Evolutionary conservation across 2,329 filamentous ascomycete genomes (phyloP), one percentile per base, ranked within the genome.

Genomic region (Exophiala oligosperma): DNA sequence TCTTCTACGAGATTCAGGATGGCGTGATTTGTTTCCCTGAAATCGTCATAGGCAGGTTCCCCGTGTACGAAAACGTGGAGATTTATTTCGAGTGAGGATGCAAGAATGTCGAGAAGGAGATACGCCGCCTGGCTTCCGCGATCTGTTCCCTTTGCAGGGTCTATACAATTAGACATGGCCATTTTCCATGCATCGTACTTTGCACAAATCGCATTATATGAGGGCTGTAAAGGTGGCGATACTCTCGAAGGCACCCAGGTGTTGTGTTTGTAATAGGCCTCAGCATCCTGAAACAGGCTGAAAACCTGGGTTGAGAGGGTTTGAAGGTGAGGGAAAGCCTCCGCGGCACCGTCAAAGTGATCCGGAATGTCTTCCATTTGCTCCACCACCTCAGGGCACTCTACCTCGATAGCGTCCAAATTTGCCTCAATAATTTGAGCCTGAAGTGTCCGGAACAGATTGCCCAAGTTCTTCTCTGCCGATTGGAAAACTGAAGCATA

Each of bases 41-140:
- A 52, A 37, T 52, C 32, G 14, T 52, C 49, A 23, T 52, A 52
- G 26, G 21, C 28, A 7, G 28, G 12, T 41, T 52, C 49, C 12
- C 49, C 49, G 35, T 52, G 28, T n/a, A 46, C 49, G 35, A 52
- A 52, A 24, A 41, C n/a, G 26, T 52, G 29, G 3, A 52, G 28
- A 26, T 52, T 24, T 4, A 52, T 52, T 12, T 52, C 8, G 3
- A 52, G 9, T 2, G 49, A 52, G 6, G 35, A 12, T 4, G 14
- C 26, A 21, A 52, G 41, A 21, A 44, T 41, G 4, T 50, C 21
- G 17, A 50, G 48, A 17, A 50, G 24, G 12, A 50, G 48, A 50
- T 28, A 32, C 5, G 3, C 49, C 26, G 44, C 23, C 7, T 35
- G 23, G 35, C 23, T 21, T 28, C 28, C 2, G 47, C 28, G 5